These are phyloP conservation scores for Panellus pusillus DNA, from an alignment of 768 basidiomycete genomes.

Conservation along the genomic window DNA sequence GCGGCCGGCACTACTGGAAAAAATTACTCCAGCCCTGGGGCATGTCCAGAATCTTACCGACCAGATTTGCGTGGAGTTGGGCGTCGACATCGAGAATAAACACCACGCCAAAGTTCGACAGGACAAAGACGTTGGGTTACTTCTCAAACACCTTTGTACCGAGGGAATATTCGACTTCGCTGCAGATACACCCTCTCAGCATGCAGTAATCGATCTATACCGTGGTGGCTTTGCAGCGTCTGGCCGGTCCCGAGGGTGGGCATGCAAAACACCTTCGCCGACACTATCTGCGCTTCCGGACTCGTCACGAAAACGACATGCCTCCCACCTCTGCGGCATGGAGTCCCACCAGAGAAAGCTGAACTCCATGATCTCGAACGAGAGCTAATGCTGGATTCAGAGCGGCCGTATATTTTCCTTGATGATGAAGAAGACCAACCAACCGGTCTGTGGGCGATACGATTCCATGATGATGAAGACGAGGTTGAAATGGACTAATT, in stretches of 20 bases:
- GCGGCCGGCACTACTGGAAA: conserved; percentile 21
- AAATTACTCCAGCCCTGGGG: conserved; percentile 26
- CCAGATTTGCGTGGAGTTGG: conserved; percentile 20
- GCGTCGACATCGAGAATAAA: conserved; percentile 20
- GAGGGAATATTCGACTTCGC: conserved; percentile 3
- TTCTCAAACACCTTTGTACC: conserved; percentile 13
- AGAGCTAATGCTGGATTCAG: neutral
- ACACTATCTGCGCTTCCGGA: conserved; percentile 3
- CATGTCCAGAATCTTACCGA: conserved; percentile 21
- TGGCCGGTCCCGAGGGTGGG: conserved; percentile 7
- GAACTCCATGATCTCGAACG: neutral
- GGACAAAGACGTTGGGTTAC: conserved; percentile 21
- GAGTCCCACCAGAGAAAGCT: neutral
- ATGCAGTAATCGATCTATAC: conserved; percentile 11
- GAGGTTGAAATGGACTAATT: neutral
- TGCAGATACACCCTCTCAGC: neutral
- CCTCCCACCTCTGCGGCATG: too few species aligned
- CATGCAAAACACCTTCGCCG: conserved; percentile 15
- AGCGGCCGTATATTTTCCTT: neutral
- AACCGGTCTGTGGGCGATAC: neutral
- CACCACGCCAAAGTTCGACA: conserved; percentile 23
- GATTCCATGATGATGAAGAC: neutral
- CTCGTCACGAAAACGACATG: neutral
- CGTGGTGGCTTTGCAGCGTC: neutral
- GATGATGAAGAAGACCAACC: neutral